phyloP scores from a whole-genome alignment of 2,329 filamentous ascomycete genomes.

The Aaosphaeria arxii region DNA sequence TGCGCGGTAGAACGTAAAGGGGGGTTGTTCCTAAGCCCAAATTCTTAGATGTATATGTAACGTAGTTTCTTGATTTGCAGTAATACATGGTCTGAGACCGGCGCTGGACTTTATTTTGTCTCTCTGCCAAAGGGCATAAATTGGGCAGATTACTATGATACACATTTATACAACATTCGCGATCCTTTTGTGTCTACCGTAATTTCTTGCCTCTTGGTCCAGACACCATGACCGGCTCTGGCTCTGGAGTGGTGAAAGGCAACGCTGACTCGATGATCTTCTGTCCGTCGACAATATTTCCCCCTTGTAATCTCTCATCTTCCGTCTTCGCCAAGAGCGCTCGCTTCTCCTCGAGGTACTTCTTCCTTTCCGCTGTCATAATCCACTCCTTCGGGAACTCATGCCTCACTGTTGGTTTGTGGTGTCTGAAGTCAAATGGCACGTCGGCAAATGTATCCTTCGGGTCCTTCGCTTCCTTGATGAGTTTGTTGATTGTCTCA shows the following conservation, averaged over 20 bases:
- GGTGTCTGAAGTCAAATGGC: constrained; percentile 84
- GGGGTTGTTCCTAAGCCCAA: background rate
- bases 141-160: background rate
- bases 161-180: background rate
- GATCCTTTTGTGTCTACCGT: background rate
- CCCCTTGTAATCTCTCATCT: constrained; percentile 51
- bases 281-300: constrained; percentile 55
- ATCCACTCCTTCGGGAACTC: constrained; percentile 82
- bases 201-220: background rate
- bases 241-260: constrained; percentile 13
- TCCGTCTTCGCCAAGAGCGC: constrained; percentile 54
- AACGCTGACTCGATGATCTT: constrained; percentile 36
- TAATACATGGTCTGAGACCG: no score
- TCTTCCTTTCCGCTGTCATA: constrained; percentile 67
- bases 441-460: constrained; percentile 84
- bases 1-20: background rate
- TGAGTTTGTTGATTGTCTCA: constrained; percentile 70
- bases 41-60: no score
- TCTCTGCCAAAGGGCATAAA: no score
- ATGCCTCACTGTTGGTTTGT: constrained; percentile 64
- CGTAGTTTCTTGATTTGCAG: no score
- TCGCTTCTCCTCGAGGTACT: constrained; percentile 63
- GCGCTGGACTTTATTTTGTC: no score
- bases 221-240: background rate
- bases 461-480: constrained; percentile 71